phyloP scores from a whole-genome alignment of 1,284 basidiomycete species.

The Spongispora temasekensis region DNA sequence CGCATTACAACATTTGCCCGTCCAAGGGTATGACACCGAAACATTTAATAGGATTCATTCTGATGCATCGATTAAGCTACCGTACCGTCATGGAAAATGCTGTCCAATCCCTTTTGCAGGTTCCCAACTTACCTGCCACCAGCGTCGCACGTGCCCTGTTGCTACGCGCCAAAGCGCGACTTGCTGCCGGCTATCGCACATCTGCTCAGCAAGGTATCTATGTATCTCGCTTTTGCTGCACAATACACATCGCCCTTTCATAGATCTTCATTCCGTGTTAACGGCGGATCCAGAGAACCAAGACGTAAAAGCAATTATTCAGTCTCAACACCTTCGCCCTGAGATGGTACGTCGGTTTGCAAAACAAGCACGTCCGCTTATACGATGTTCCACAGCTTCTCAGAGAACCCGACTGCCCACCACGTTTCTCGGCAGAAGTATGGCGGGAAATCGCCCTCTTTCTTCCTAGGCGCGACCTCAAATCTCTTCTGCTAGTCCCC shows the following conservation, averaged over 20 bases:
- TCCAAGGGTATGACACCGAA: slow-evolving; percentile 50
- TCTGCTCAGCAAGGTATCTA: slow-evolving; percentile 64
- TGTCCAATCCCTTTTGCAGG: slow-evolving; percentile 66
- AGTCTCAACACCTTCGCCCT: slow-evolving; percentile 37
- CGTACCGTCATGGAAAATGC: slow-evolving; percentile 71
- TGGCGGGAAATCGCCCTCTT: slow-evolving; percentile 69
- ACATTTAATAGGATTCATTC: too few relatives aligned
- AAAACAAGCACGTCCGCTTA: neutral
- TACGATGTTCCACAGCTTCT: slow-evolving; percentile 20
- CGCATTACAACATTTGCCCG: slow-evolving; percentile 54
- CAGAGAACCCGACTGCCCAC: slow-evolving; percentile 38
- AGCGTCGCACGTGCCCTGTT: slow-evolving; percentile 61
- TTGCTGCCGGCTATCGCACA: slow-evolving; percentile 56
- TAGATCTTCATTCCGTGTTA: slow-evolving; percentile 68
- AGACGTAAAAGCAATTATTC: slow-evolving; percentile 62
- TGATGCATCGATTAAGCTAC: slow-evolving; percentile 40
- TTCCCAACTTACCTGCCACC: slow-evolving; percentile 53
- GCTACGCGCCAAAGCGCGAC: slow-evolving; percentile 61
- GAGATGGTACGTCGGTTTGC: slow-evolving; percentile 31
- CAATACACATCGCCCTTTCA: too few relatives aligned
- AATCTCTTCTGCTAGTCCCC: slow-evolving; percentile 61
- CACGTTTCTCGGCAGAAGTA: slow-evolving; percentile 63
- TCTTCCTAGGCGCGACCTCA: slow-evolving; percentile 65
- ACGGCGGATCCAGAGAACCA: slow-evolving; percentile 65
- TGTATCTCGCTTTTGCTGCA: too few relatives aligned